Evolutionary conservation across 129 eudicot species (phyloP).

Genomic region (Tagetes erecta): DNA sequence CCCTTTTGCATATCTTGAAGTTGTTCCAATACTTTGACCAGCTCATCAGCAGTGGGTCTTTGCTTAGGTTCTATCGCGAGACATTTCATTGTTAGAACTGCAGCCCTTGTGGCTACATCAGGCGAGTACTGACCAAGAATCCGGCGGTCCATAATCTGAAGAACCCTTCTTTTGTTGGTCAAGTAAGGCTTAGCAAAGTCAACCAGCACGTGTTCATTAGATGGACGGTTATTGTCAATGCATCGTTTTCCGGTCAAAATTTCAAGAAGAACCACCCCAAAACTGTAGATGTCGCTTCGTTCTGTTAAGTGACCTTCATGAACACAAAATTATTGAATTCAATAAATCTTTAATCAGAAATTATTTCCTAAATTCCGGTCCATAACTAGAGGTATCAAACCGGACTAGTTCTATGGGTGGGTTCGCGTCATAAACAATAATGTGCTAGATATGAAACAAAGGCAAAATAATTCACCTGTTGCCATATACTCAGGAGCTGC

Average conservation of each 20-base stretch:
- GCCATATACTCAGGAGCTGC: conserved; percentile 97
- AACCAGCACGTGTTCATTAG: conserved; percentile 68
- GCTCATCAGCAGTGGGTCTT: conserved; percentile 69
- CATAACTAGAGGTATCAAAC: neutral
- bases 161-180: conserved; percentile 54
- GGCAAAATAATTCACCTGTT: conserved; percentile 51
- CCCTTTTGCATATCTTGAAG: conserved; percentile 51
- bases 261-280: conserved; percentile 89
- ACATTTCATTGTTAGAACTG: conserved; percentile 69
- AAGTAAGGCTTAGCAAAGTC: conserved; percentile 84
- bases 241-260: conserved; percentile 77
- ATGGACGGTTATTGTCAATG: conserved; percentile 67
- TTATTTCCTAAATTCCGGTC: neutral
- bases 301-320: conserved; percentile 81
- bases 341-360: neutral
- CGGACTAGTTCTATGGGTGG: neutral
- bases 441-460: neutral
- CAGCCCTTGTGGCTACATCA: conserved; percentile 51
- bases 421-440: neutral
- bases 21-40: conserved; percentile 65
- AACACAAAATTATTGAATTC: neutral
- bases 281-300: conserved; percentile 86
- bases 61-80: conserved; percentile 53
- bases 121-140: conserved; percentile 67
- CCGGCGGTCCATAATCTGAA: conserved; percentile 65